A percentile compares a stretch with the other conserved stretches of the same genome.
phyloP scores from a whole-genome alignment of 176 grass and related monocot genomes.

The Dendrocalamus sinicus region DNA sequence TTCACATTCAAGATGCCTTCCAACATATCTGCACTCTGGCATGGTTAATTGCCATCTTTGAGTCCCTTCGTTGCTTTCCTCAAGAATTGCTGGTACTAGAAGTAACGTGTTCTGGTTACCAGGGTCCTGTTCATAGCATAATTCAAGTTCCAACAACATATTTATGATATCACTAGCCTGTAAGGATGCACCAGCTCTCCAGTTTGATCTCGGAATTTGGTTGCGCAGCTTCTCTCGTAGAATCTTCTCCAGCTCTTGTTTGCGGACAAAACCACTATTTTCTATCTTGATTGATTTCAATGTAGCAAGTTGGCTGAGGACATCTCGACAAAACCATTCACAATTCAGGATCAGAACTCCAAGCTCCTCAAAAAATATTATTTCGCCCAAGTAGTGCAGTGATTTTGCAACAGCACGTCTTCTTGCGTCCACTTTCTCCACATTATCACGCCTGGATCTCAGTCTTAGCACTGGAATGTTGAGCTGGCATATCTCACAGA shows the following conservation, averaged over 20 bases:
- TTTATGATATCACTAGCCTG: slow-evolving; percentile 76
- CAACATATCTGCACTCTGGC: slow-evolving; percentile 64
- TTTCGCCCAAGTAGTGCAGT: slow-evolving; percentile 73
- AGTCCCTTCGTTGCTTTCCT: slow-evolving; percentile 53
- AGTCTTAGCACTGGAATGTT: slow-evolving; percentile 68
- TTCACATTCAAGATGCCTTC: slow-evolving; percentile 78
- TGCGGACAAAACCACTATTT: slow-evolving; percentile 71
- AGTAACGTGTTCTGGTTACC: slow-evolving; percentile 71
- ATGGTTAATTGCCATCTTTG: slow-evolving; percentile 61
- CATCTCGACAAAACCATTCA: slow-evolving; percentile 74
- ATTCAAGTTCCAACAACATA: slow-evolving; percentile 76
- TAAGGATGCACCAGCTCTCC: slow-evolving; percentile 53
- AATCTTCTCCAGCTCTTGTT: slow-evolving; percentile 75
- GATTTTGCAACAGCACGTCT: slow-evolving; percentile 68
- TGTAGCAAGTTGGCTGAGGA: slow-evolving; percentile 60
- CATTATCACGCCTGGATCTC: slow-evolving; percentile 76
- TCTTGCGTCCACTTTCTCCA: slow-evolving; percentile 61
- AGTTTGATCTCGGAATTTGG: slow-evolving; percentile 54
- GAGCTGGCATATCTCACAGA: slow-evolving; percentile 82
- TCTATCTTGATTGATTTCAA: slow-evolving; percentile 59
- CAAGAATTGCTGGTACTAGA: slow-evolving; percentile 73
- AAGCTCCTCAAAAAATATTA: slow-evolving; percentile 84
- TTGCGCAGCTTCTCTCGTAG: slow-evolving; percentile 55
- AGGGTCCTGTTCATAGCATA: slow-evolving; percentile 90
- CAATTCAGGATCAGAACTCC: slow-evolving; percentile 74